Percentiles rank a stretch among this genome's conserved stretches.
Evolutionary conservation across 495 filamentous ascomycete species (phyloP).

Genomic region (Eremomyces bilateralis): DNA sequence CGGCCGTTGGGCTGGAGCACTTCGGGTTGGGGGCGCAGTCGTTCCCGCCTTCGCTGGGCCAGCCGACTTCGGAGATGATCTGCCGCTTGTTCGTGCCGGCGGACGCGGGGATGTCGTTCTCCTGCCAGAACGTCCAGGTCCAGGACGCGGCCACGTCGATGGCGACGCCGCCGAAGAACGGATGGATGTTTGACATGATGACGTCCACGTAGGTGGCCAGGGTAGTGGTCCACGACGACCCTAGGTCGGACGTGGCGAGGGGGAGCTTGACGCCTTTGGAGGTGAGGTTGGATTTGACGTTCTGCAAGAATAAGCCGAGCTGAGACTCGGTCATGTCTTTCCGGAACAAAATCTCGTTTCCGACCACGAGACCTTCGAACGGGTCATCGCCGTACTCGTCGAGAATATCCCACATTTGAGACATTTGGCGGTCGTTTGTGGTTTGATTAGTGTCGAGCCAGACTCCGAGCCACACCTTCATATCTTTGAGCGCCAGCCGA

Average conservation of each 20-base stretch:
- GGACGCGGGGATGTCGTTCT: slow-evolving; percentile 37
- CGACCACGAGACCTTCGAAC: slow-evolving; percentile 75
- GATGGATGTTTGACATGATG: slow-evolving; percentile 94
- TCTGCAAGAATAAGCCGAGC: slow-evolving; percentile 41
- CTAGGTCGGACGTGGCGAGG: slow-evolving; percentile 78
- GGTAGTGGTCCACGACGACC: slow-evolving; percentile 58
- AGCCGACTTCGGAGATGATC: slow-evolving; percentile 78
- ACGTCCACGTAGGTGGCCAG: slow-evolving; percentile 53
- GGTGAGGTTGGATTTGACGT: slow-evolving; percentile 52
- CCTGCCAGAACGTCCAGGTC: slow-evolving; percentile 67
- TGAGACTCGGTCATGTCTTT: slow-evolving; percentile 41
- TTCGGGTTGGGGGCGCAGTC: slow-evolving; percentile 36
- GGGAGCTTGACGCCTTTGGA: slow-evolving; percentile 40
- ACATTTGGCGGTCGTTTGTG: slow-evolving; percentile 62
- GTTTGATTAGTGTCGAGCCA: slow-evolving; percentile 76
- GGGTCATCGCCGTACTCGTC: slow-evolving; percentile 38
- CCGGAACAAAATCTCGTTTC: slow-evolving; percentile 85
- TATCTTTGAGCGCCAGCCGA: slow-evolving; percentile 44
- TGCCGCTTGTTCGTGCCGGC: slow-evolving; percentile 32
- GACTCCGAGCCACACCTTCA: slow-evolving; percentile 91
- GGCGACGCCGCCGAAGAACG: slow-evolving; percentile 74
- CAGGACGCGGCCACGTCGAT: slow-evolving; percentile 49
- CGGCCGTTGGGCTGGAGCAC: slow-evolving; percentile 31
- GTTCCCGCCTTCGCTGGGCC: slow-evolving; percentile 72
- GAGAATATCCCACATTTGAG: slow-evolving; percentile 61